These are phyloP conservation scores for Chlamydomonas reinhardtii DNA, from an alignment of 163 green algal species.

Conservation along the genomic window DNA sequence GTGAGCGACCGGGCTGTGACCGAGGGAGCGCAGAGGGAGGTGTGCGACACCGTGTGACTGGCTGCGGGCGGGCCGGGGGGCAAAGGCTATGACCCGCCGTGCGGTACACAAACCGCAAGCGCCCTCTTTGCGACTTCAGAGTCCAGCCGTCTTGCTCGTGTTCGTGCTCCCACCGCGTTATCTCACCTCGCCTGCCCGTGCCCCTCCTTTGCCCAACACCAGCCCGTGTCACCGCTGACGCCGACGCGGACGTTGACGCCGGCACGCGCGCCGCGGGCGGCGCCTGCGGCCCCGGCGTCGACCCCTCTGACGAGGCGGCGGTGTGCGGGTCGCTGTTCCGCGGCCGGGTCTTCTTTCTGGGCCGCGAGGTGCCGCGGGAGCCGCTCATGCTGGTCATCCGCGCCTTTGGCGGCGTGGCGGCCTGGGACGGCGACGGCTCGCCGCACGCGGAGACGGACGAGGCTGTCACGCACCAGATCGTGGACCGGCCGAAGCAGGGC, in stretches of 20 bases:
- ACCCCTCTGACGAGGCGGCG: conserved; percentile 74
- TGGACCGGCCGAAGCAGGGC: conserved; percentile 86
- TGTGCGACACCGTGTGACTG: too few relatives aligned
- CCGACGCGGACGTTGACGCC: neutral
- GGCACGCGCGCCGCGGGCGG: conserved; percentile 60
- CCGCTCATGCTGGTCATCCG: conserved; percentile 84
- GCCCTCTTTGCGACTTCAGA: too few relatives aligned
- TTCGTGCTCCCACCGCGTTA: too few relatives aligned
- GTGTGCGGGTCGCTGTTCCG: conserved; percentile 90
- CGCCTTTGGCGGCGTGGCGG: conserved; percentile 89
- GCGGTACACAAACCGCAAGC: too few relatives aligned
- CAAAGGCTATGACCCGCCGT: too few relatives aligned
- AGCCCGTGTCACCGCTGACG: neutral
- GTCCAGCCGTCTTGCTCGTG: too few relatives aligned
- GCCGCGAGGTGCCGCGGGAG: conserved; percentile 87
- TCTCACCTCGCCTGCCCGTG: neutral
- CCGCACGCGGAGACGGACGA: conserved; percentile 79
- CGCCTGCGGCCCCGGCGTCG: conserved; percentile 53
- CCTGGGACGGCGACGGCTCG: conserved; percentile 93
- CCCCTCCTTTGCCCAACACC: neutral
- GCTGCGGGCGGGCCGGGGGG: too few relatives aligned
- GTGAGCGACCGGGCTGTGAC: conserved; percentile 1
- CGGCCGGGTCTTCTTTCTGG: conserved; percentile 95
- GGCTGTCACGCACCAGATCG: conserved; percentile 94
- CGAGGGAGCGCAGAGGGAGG: conserved; percentile 1